Evolutionary conservation across 1,139 yeast genomes (phyloP), one percentile per base, ranked within the genome.

Genomic region (Nematodospora anomalae): DNA sequence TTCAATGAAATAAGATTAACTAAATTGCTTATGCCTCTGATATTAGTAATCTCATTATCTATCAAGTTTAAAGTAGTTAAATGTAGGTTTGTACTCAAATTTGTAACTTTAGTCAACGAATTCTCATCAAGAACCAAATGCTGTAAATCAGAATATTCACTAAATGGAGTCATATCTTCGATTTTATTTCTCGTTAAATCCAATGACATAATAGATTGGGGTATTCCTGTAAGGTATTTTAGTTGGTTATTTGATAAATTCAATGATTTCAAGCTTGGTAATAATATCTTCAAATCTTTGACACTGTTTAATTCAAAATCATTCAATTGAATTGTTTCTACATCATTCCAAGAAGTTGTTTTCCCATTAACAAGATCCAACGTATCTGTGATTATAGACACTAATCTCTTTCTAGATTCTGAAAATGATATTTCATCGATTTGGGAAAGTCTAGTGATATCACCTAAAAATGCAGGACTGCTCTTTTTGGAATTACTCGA

Each of bases 371-470:
- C 43, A 8, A 51, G 56, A 0, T 75, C 62, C 29, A 73, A 56
- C 2, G 58, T 52, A 33, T 72, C 75, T 1, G 76, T 75, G n/a
- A 78, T 64, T 1, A 72, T 61, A 2, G 77, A 60, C 4, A 76
- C 76, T 30, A 78, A 51, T 11, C 54, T 56, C 39, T 58, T 64
- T 42, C 70, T 70, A 0, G 77, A 65, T 44, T 71, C 72, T 1
- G 80, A 65, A 48, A 76, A 78, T 1, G 80, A 69, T 3, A 74
- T 43, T 28, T 76, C 71, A n/a, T 62, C 66, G 6, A 71, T 39
- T 32, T 70, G 74, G 1, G 77, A 70, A 2, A 65, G 48, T 30
- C 60, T 60, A 0, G 79, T 73, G 0, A 71, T 62, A 43, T 71
- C 70, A 30, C 52, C 37, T 41, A 13, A 23, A 13, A 34, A 37